A percentile compares a stretch with the other conserved stretches of the same genome.
Conservation (phyloP, 208 protist genomes). For the Naegleria fowleri region DNA sequence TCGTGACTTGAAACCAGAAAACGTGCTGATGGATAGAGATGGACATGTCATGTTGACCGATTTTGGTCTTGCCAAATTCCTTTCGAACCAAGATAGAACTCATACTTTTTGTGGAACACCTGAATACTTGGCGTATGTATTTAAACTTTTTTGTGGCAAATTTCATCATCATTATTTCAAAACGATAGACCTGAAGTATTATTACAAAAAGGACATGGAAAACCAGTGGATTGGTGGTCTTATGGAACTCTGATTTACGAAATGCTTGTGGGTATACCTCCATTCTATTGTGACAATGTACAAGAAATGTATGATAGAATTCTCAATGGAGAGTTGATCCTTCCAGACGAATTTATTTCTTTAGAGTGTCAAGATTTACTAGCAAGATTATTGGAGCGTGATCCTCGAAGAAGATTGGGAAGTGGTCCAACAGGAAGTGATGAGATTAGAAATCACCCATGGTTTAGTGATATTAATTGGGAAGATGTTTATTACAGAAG, state of each 20-base stretch:
- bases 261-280: conserved; percentile 74
- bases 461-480: conserved; percentile 32
- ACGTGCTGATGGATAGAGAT: conserved; percentile 75
- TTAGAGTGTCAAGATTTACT: conserved; percentile 51
- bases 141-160: no score
- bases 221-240: conserved; percentile 88
- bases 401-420: conserved; percentile 57
- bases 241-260: conserved; percentile 88
- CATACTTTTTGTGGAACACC: conserved; percentile 84
- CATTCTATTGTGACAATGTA: conserved; percentile 41
- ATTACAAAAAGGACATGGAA: conserved; percentile 61
- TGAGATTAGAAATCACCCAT: conserved; percentile 39
- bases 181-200: conserved; percentile 46
- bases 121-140: conserved; percentile 77
- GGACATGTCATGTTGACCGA: conserved; percentile 86
- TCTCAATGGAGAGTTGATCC: conserved; percentile 17
- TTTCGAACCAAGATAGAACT: conserved; percentile 51
- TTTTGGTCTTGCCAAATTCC: conserved; percentile 85
- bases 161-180: no score
- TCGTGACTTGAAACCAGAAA: conserved; percentile 84
- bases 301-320: conserved; percentile 44
- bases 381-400: conserved; percentile 66
- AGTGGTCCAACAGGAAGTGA: neutral
- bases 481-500: conserved; percentile 30
- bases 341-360: conserved; percentile 20